These are phyloP conservation scores for Xerocomus spinulosus DNA, from an alignment of 768 basidiomycete species.

Conservation along the genomic window DNA sequence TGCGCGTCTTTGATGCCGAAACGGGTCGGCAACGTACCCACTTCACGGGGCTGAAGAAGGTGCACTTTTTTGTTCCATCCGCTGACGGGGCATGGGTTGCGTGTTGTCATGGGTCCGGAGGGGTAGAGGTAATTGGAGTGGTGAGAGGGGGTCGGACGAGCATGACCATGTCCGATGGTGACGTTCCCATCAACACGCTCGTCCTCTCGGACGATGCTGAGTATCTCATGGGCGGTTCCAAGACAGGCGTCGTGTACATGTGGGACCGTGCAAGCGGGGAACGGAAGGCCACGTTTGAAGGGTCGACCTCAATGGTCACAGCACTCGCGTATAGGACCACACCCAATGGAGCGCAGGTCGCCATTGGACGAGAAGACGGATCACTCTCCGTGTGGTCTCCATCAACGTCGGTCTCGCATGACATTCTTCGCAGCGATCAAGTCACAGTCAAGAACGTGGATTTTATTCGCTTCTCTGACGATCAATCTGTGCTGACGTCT, in stretches of 20 bases:
- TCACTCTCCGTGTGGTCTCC: slow-evolving; percentile 16
- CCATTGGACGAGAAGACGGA: too few relatives aligned
- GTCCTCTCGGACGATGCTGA: slow-evolving; percentile 15
- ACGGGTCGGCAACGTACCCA: background rate
- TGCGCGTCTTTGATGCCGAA: slow-evolving; percentile 7
- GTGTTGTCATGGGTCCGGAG: slow-evolving; percentile 8
- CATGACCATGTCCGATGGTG: background rate
- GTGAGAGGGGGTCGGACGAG: background rate
- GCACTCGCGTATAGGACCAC: slow-evolving; percentile 9
- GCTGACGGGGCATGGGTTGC: slow-evolving; percentile 1
- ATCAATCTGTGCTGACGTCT: slow-evolving; percentile 3
- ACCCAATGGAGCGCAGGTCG: slow-evolving; percentile 1
- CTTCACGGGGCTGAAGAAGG: slow-evolving; percentile 4
- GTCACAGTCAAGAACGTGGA: slow-evolving; percentile 1
- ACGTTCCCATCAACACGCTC: background rate
- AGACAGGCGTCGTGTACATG: slow-evolving; percentile 9
- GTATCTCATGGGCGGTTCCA: slow-evolving; percentile 13
- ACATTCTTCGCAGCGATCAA: slow-evolving; percentile 3
- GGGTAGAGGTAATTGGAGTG: slow-evolving; percentile 1
- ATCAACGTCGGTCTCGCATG: slow-evolving; percentile 11
- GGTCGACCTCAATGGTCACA: slow-evolving; percentile 12
- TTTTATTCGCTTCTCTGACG: slow-evolving; percentile 9
- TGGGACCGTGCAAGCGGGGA: slow-evolving; percentile 20
- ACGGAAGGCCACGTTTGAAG: slow-evolving; percentile 6
- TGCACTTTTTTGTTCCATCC: slow-evolving; percentile 5